A percentile compares a stretch with the other conserved stretches of the same genome.
Evolutionary conservation across 495 filamentous ascomycete genomes (phyloP).

Genomic region (Annulohypoxylon stygium): DNA sequence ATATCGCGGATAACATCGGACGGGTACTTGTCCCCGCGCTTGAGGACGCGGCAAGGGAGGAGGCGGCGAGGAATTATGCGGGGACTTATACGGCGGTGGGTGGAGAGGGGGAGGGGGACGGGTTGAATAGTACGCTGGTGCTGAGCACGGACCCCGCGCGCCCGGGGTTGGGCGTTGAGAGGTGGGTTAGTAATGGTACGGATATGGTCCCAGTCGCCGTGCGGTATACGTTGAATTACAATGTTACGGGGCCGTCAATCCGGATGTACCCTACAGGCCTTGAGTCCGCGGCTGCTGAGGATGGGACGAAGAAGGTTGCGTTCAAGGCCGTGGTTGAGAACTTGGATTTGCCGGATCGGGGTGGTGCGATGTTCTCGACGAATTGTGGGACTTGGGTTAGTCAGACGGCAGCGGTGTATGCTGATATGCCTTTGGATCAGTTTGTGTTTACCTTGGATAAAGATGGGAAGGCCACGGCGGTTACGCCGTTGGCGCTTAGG

Average conservation of each 20-base stretch:
- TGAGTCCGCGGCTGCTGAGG: conserved; percentile 41
- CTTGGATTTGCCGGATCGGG: conserved; percentile 43
- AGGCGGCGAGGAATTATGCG: conserved; percentile 58
- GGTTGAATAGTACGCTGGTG: conserved; percentile 50
- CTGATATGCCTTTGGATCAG: conserved; percentile 61
- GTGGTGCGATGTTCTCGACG: conserved; percentile 57
- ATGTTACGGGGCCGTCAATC: conserved; percentile 54
- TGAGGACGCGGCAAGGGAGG: conserved; percentile 58
- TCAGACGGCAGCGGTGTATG: conserved; percentile 60
- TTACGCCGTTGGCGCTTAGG: conserved; percentile 61
- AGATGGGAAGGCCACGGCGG: conserved; percentile 56
- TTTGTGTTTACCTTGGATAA: conserved; percentile 63
- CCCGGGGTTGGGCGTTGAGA: conserved; percentile 62
- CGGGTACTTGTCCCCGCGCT: conserved; percentile 57
- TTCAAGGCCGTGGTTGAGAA: conserved; percentile 63
- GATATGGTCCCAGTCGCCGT: conserved; percentile 58
- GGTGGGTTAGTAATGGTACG: conserved; percentile 64
- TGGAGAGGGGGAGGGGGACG: too few relatives aligned
- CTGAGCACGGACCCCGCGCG: conserved; percentile 54
- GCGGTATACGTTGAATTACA: conserved; percentile 50
- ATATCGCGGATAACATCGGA: conserved; percentile 61
- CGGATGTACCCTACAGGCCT: conserved; percentile 65
- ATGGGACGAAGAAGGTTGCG: conserved; percentile 52
- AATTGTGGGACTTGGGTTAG: conserved; percentile 65
- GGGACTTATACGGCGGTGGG: conserved; percentile 54